Evolutionary conservation across 805 yeast species (phyloP).

Genomic region (Wickerhamiella vanderwaltii): DNA sequence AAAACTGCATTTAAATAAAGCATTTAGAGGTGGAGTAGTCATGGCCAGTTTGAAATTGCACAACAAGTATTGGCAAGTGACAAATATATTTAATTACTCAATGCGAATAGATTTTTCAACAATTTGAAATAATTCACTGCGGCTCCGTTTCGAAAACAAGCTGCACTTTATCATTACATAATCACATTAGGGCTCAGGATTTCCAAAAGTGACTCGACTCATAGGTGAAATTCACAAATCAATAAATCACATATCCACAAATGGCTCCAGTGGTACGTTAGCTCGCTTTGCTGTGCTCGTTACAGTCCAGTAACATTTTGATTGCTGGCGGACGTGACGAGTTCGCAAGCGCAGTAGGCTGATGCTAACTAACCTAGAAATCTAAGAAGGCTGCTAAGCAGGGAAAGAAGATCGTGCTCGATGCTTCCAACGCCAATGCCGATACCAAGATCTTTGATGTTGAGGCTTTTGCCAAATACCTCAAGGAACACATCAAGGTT

Average conservation of each 20-base stretch:
- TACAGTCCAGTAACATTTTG: slow-evolving; percentile 7
- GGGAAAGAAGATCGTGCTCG: slow-evolving; percentile 76
- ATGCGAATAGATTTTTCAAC: too few relatives aligned
- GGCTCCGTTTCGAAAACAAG: too few relatives aligned
- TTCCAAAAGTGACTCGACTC: too few relatives aligned
- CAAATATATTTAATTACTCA: too few relatives aligned
- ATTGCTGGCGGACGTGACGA: slow-evolving; percentile 12
- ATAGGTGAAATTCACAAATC: too few relatives aligned
- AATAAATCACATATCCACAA: slow-evolving; percentile 24
- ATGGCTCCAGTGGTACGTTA: slow-evolving; percentile 91
- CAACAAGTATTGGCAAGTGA: too few relatives aligned
- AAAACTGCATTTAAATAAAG: too few relatives aligned
- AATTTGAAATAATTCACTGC: too few relatives aligned
- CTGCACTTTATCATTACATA: too few relatives aligned
- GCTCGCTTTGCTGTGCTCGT: slow-evolving; percentile 33
- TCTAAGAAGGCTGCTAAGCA: slow-evolving; percentile 62
- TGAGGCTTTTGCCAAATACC: slow-evolving; percentile 93
- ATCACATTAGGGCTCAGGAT: too few relatives aligned
- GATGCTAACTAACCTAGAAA: slow-evolving; percentile 33
- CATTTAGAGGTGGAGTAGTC: too few relatives aligned
- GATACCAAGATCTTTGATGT: slow-evolving; percentile 97
- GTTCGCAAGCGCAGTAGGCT: slow-evolving; percentile 55
- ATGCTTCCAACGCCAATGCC: slow-evolving; percentile 94
- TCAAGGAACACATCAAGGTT: slow-evolving; percentile 98
- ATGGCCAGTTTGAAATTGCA: too few relatives aligned